phyloP scores from a whole-genome alignment of 75 land plant species.

The Sequoiadendron giganteum region DNA sequence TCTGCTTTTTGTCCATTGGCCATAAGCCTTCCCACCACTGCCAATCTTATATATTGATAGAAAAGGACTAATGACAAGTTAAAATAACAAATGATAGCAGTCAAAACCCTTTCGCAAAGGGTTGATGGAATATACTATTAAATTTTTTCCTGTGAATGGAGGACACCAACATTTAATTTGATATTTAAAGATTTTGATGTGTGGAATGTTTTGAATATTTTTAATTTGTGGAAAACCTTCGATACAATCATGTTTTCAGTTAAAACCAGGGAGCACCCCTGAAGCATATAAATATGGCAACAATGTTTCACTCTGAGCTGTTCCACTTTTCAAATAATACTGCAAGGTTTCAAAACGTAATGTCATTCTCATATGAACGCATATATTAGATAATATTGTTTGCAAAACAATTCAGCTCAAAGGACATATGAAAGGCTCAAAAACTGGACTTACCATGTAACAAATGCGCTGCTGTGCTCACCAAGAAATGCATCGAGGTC shows the following conservation, averaged over 20 bases:
- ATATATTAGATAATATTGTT: neutral
- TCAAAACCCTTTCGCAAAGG: neutral
- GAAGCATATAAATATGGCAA: neutral
- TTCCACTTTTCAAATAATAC: neutral
- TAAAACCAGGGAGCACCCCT: neutral
- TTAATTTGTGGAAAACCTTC: neutral
- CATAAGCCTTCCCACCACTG: neutral
- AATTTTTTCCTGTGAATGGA: neutral
- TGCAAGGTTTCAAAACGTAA: neutral
- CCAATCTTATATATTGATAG: neutral
- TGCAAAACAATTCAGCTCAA: neutral
- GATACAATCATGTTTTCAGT: neutral
- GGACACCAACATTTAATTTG: neutral
- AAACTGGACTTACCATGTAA: constrained; percentile 51
- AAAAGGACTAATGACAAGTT: no score
- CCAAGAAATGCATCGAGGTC: constrained; percentile 87
- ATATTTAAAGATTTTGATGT: neutral
- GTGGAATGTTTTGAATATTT: neutral
- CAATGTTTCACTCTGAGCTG: neutral
- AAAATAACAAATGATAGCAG: no score
- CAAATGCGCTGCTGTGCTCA: constrained; percentile 48
- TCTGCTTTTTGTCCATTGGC: neutral
- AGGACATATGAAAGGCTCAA: neutral
- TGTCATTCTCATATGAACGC: neutral
- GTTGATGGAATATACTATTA: neutral